A percentile compares a stretch with the other conserved stretches of the same genome.
Conservation (phyloP, 73 alveolate species). For the Tetrahymena borealis region DNA sequence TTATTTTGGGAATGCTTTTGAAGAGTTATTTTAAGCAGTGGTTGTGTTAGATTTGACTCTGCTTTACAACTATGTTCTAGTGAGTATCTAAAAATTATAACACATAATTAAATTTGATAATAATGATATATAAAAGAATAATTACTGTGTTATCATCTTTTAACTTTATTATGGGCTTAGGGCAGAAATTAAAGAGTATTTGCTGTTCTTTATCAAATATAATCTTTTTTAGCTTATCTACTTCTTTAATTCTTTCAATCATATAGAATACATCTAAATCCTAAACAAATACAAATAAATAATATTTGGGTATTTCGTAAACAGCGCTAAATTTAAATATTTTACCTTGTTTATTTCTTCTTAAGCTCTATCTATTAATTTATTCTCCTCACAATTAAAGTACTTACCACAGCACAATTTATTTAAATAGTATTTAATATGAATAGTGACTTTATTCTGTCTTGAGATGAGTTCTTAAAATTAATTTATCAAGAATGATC, state of each 20-base stretch:
- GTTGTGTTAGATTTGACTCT: background rate
- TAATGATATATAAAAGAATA: background rate
- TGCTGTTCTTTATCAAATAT: background rate
- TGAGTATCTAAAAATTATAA: background rate
- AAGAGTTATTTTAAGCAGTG: background rate
- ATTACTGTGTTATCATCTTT: background rate
- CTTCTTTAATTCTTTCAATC: background rate
- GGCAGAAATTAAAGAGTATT: background rate
- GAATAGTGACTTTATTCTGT: background rate
- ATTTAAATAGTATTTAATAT: background rate
- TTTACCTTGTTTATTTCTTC: background rate
- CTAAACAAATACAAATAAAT: no score
- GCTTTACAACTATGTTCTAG: background rate
- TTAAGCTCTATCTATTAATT: background rate
- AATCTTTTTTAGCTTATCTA: background rate
- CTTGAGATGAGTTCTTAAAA: background rate
- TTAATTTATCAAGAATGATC: background rate
- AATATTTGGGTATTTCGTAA: no score
- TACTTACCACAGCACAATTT: background rate
- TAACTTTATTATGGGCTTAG: background rate
- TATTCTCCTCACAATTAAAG: background rate
- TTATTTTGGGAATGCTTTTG: background rate
- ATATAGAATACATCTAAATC: background rate
- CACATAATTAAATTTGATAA: background rate
- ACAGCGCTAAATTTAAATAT: background rate